phyloP scores from a whole-genome alignment of 768 basidiomycete species.

The Mycena polygramma region DNA sequence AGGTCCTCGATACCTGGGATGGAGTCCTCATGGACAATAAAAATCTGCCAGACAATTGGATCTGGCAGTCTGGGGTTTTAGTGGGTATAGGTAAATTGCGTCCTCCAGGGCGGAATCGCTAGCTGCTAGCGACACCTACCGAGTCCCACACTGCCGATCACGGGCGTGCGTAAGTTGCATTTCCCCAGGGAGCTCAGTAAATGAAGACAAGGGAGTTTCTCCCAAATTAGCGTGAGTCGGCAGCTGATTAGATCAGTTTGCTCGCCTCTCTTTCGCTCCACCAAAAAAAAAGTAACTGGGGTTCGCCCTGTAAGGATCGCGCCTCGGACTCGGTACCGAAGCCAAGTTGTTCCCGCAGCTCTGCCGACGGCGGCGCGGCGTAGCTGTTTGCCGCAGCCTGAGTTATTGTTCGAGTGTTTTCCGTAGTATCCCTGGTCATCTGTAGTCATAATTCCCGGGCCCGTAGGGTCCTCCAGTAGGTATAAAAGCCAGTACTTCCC shows the following conservation, averaged over 20 bases:
- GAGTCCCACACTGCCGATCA: slow-evolving; percentile 2
- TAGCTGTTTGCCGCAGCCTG: no score
- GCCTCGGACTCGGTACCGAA: no score
- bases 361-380: no score
- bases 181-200: background rate
- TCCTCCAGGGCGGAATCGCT: slow-evolving; percentile 10
- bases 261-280: background rate
- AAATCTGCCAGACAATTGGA: slow-evolving; percentile 13
- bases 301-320: no score
- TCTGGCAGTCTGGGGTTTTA: slow-evolving; percentile 18
- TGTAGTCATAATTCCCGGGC: no score
- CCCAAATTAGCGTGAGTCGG: background rate
- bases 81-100: slow-evolving; percentile 11
- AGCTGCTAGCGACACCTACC: slow-evolving; percentile 2
- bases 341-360: no score
- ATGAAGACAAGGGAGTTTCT: background rate
- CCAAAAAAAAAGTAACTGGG: slow-evolving; percentile 16
- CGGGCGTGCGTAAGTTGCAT: slow-evolving; percentile 9
- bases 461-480: no score
- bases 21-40: background rate
- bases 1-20: background rate
- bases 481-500: no score
- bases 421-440: no score
- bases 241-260: slow-evolving; percentile 4
- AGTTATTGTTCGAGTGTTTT: no score